These are phyloP conservation scores for Corylus avellana DNA, from an alignment of 306 rosid species.

Conservation along the genomic window DNA sequence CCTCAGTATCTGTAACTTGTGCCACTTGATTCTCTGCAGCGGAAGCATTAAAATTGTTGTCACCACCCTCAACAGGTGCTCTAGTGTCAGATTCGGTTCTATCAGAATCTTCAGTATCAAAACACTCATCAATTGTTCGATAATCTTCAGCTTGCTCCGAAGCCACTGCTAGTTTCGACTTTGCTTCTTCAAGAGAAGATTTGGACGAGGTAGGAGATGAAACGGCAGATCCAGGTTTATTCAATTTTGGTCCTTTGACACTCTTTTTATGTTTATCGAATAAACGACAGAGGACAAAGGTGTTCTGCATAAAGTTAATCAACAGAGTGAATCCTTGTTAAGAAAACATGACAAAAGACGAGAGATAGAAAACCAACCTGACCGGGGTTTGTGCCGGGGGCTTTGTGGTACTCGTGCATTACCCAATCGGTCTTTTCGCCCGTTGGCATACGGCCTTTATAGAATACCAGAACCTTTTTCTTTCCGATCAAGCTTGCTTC, in stretches of 20 bases:
- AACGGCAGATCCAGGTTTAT: no score
- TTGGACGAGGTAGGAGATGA: no score
- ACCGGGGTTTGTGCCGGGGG: conserved; percentile 83
- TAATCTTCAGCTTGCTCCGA: not conserved
- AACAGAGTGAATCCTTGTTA: not conserved
- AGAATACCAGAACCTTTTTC: conserved; percentile 92
- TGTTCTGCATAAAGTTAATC: conserved; percentile 49
- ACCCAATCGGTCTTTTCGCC: conserved; percentile 90
- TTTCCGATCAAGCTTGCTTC: conserved; percentile 64
- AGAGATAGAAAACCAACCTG: conserved; percentile 48
- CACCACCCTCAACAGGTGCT: no score
- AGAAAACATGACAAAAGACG: no score
- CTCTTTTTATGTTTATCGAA: conserved; percentile 44
- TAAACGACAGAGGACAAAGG: conserved; percentile 78
- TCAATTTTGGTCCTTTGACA: conserved; percentile 25
- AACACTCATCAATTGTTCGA: not conserved
- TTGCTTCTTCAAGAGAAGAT: conserved; percentile 4
- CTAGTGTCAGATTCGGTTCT: no score
- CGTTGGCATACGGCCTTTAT: conserved; percentile 80
- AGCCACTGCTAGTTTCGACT: not conserved
- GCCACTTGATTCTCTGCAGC: conserved; percentile 19
- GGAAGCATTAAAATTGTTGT: no score
- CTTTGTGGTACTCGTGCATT: conserved; percentile 84
- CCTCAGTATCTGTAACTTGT: not conserved
- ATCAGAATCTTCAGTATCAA: not conserved